Percentiles rank a stretch among this genome's conserved stretches.
phyloP scores from a whole-genome alignment of 2,329 filamentous ascomycete genomes.

The Hymenoscyphus infarciens region DNA sequence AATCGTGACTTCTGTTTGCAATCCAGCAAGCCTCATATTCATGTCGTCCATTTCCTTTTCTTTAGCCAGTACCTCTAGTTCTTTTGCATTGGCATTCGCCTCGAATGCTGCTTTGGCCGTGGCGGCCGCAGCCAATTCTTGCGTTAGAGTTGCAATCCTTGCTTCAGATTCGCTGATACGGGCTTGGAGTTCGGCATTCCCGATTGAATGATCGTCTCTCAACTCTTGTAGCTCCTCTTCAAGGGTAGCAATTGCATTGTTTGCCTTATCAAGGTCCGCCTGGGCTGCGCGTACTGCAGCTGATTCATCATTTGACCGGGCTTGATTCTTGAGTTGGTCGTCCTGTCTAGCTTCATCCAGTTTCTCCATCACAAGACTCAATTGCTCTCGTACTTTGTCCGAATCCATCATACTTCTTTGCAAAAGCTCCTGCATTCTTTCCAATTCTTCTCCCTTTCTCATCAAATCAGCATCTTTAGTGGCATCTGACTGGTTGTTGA shows the following conservation, averaged over 20 bases:
- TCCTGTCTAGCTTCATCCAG: conserved; percentile 32
- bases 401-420: conserved; percentile 36
- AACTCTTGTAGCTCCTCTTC: conserved; percentile 34
- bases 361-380: conserved; percentile 35
- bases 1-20: conserved; percentile 81
- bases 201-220: conserved; percentile 29
- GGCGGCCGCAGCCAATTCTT: conserved; percentile 27
- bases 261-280: conserved; percentile 29
- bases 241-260: conserved; percentile 32
- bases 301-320: conserved; percentile 25
- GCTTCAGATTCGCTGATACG: conserved; percentile 30
- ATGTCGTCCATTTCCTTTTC: conserved; percentile 51
- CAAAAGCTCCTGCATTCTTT: conserved; percentile 39
- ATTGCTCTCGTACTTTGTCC: conserved; percentile 31
- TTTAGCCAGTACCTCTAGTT: conserved; percentile 34
- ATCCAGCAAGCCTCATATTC: conserved; percentile 60
- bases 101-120: conserved; percentile 25
- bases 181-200: conserved; percentile 30
- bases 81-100: conserved; percentile 28
- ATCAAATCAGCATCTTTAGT: conserved; percentile 64
- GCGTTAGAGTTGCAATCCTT: conserved; percentile 27
- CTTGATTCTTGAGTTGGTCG: conserved; percentile 24
- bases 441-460: conserved; percentile 54
- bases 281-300: conserved; percentile 23
- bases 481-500: conserved; percentile 82